A percentile compares a stretch with the other conserved stretches of the same genome.
These are phyloP conservation scores for Leptoxyphium fumago DNA, from an alignment of 2,329 filamentous ascomycete genomes.

Conservation along the genomic window DNA sequence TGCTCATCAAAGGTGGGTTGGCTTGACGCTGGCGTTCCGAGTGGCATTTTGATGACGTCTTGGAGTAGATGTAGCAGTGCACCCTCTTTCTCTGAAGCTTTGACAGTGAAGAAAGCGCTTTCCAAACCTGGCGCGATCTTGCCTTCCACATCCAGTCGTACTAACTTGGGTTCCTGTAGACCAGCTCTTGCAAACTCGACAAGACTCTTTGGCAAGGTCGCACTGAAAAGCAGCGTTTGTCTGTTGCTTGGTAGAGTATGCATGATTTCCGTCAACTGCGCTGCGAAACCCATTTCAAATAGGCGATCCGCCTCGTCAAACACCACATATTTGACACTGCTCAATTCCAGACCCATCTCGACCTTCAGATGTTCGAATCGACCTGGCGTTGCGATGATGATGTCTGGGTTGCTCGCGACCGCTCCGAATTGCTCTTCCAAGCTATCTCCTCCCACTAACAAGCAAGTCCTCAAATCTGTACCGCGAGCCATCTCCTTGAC, in stretches of 20 bases:
- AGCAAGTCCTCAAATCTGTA: conserved; percentile 77
- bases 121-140: conserved; percentile 95
- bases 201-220: conserved; percentile 81
- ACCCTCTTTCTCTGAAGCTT: conserved; percentile 85
- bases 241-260: conserved; percentile 70
- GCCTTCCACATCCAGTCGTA: conserved; percentile 83
- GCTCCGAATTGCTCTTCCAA: conserved; percentile 86
- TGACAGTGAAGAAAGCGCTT: conserved; percentile 86
- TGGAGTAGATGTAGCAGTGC: conserved; percentile 78
- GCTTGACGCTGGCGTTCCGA: conserved; percentile 43
- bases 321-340: conserved; percentile 81
- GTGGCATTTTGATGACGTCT: conserved; percentile 83
- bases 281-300: conserved; percentile 97
- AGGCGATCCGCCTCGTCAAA: conserved; percentile 95
- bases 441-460: conserved; percentile 89
- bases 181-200: conserved; percentile 94
- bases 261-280: conserved; percentile 84
- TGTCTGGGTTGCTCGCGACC: conserved; percentile 91
- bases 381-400: conserved; percentile 91
- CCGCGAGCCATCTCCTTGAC: conserved; percentile 87
- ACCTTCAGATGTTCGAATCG: conserved; percentile 94
- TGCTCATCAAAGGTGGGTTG: conserved; percentile 30
- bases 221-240: conserved; percentile 89
- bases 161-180: conserved; percentile 77
- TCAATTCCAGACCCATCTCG: conserved; percentile 87